A percentile compares a stretch with the other conserved stretches of the same genome.
Conservation (phyloP, 768 basidiomycete genomes). For the Mycena indigotica region DNA sequence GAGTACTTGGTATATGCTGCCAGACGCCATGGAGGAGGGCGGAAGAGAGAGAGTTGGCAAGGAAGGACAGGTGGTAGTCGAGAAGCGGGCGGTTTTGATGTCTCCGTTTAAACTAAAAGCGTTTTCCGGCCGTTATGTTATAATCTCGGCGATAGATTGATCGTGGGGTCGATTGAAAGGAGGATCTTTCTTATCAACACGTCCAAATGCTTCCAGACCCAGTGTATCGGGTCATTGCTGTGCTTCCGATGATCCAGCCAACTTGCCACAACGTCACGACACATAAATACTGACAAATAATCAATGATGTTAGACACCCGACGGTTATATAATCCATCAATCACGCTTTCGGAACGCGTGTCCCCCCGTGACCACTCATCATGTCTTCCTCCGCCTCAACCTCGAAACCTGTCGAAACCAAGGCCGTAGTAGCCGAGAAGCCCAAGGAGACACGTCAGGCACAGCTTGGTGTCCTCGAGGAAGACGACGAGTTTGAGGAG, state of each 20-base stretch:
- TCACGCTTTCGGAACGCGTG: background rate
- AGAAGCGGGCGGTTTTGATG: constrained; percentile 5
- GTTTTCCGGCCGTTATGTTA: background rate
- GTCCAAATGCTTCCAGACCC: background rate
- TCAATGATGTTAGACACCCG: too few relatives aligned
- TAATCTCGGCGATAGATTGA: too few relatives aligned
- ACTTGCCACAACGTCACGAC: background rate
- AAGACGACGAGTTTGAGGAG: constrained; percentile 97
- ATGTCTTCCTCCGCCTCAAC: constrained; percentile 49
- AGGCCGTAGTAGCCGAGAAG: constrained; percentile 41
- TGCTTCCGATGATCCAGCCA: background rate
- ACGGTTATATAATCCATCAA: background rate
- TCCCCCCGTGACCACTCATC: constrained; percentile 4
- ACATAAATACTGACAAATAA: too few relatives aligned
- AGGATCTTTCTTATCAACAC: background rate
- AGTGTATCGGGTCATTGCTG: background rate
- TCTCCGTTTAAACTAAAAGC: background rate
- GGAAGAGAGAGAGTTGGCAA: background rate
- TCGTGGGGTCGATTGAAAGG: background rate
- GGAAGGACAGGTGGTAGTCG: constrained; percentile 3
- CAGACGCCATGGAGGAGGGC: constrained; percentile 12
- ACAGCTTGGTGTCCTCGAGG: constrained; percentile 88
- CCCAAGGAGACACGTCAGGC: constrained; percentile 54
- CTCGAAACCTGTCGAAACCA: constrained; percentile 48
- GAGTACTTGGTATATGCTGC: constrained; percentile 15